phyloP scores from a whole-genome alignment of 1,139 yeast species.

The Arxiozyma slooffiae region DNA sequence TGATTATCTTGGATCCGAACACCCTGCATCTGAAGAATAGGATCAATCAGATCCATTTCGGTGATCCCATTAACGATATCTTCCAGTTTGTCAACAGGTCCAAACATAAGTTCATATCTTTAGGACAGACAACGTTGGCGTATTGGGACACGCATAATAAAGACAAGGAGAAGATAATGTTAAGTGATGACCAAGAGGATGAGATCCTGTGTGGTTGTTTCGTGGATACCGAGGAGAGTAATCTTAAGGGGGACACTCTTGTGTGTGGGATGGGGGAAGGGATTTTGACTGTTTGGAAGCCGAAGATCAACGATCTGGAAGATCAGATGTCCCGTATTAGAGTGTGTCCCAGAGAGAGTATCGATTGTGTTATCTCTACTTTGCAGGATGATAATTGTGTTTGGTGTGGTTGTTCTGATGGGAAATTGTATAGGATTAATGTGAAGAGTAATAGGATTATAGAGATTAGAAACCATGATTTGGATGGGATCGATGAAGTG shows the following conservation, averaged over 20 bases:
- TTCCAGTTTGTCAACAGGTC: slow-evolving; percentile 57
- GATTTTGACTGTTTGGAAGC: slow-evolving; percentile 82
- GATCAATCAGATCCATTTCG: slow-evolving; percentile 47
- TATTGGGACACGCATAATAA: slow-evolving; percentile 46
- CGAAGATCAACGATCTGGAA: slow-evolving; percentile 50
- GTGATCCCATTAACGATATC: slow-evolving; percentile 69
- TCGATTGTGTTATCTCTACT: slow-evolving; percentile 69
- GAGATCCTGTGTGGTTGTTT: slow-evolving; percentile 71
- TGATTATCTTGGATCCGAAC: slow-evolving; percentile 53
- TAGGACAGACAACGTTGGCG: slow-evolving; percentile 76
- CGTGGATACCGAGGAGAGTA: slow-evolving; percentile 41
- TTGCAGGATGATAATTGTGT: slow-evolving; percentile 61
- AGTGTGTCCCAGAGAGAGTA: slow-evolving; percentile 59
- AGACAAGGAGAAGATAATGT: slow-evolving; percentile 39
- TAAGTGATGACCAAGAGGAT: slow-evolving; percentile 85
- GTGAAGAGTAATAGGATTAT: slow-evolving; percentile 53
- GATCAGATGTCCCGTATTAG: slow-evolving; percentile 80
- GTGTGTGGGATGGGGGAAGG: slow-evolving; percentile 90
- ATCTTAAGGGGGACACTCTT: slow-evolving; percentile 46
- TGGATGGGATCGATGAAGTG: slow-evolving; percentile 52
- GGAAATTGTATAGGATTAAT: slow-evolving; percentile 61
- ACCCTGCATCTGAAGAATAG: slow-evolving; percentile 36
- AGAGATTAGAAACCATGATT: slow-evolving; percentile 52
- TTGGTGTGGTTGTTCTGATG: slow-evolving; percentile 83
- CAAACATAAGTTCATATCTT: slow-evolving; percentile 69